These are phyloP conservation scores for Yamadazyma dushanensis DNA, from an alignment of 1,139 yeast species.

Conservation along the genomic window DNA sequence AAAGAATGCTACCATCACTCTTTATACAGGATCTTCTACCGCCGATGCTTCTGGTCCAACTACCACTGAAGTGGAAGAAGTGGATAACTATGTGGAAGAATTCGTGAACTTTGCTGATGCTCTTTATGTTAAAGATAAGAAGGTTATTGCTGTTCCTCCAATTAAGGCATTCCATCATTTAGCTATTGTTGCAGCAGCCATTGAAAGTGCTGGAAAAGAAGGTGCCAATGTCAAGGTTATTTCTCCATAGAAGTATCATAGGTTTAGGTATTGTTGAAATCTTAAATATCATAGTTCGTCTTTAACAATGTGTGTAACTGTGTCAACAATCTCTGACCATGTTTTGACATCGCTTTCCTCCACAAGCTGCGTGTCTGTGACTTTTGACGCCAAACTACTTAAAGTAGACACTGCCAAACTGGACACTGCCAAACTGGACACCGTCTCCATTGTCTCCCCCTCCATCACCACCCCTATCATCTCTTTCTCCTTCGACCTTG, in stretches of 20 bases:
- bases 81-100: conserved; percentile 54
- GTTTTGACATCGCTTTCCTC: too few species aligned
- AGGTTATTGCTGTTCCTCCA: conserved; percentile 59
- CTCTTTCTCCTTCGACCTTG: conserved; percentile 7
- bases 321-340: conserved; percentile 7
- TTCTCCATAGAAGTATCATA: too few species aligned
- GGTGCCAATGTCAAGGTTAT: conserved; percentile 61
- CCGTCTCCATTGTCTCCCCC: not conserved
- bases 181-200: conserved; percentile 82
- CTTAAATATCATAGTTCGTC: conserved; percentile 9
- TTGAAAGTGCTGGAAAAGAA: conserved; percentile 62
- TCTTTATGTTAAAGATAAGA: conserved; percentile 61
- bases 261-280: conserved; percentile 6
- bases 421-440: not conserved
- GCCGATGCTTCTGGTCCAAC: conserved; percentile 44
- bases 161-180: conserved; percentile 85
- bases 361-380: too few species aligned
- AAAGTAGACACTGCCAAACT: too few species aligned
- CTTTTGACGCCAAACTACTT: too few species aligned
- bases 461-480: conserved; percentile 5
- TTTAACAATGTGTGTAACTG: too few species aligned
- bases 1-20: conserved; percentile 44
- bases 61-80: conserved; percentile 59
- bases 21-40: conserved; percentile 47
- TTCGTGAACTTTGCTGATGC: conserved; percentile 76